These are phyloP conservation scores for Cercospora zeina DNA, from an alignment of 2,329 filamentous ascomycete species.

Conservation along the genomic window DNA sequence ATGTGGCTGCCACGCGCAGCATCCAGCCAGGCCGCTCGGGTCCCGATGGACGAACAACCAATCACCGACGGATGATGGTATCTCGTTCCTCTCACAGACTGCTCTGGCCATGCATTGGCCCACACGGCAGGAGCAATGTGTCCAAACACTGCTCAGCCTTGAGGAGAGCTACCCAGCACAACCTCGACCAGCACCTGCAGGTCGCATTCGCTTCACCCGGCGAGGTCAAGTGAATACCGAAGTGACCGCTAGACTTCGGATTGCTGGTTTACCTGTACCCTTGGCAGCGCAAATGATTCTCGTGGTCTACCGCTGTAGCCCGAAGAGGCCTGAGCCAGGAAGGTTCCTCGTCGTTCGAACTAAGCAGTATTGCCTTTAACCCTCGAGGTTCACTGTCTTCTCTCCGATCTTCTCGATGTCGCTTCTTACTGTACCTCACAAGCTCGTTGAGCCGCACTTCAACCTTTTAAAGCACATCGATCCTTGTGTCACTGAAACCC, in stretches of 20 bases:
- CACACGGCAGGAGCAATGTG: background rate
- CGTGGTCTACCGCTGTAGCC: slow-evolving; percentile 14
- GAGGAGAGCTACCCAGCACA: background rate
- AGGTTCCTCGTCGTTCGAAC: slow-evolving; percentile 8
- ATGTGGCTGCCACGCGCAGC: slow-evolving; percentile 15
- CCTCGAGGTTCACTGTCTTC: background rate
- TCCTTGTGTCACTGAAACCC: slow-evolving; percentile 27
- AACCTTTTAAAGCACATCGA: slow-evolving; percentile 27
- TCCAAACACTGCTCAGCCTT: background rate
- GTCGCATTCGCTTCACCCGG: slow-evolving; percentile 21
- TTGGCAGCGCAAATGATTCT: slow-evolving; percentile 7
- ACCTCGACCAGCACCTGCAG: slow-evolving; percentile 9
- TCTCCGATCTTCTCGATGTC: slow-evolving; percentile 18
- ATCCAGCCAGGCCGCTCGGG: slow-evolving; percentile 7
- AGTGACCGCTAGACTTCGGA: slow-evolving; percentile 23
- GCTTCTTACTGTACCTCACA: slow-evolving; percentile 12
- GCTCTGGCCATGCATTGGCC: slow-evolving; percentile 21
- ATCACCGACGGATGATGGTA: slow-evolving; percentile 7
- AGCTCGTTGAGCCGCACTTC: slow-evolving; percentile 28
- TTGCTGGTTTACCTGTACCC: slow-evolving; percentile 16
- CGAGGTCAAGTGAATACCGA: slow-evolving; percentile 23
- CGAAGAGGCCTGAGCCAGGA: slow-evolving; percentile 18
- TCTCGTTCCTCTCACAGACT: slow-evolving; percentile 9
- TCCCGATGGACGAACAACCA: slow-evolving; percentile 16
- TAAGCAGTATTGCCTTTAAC: slow-evolving; percentile 14